Evolutionary conservation across 495 filamentous ascomycete species (phyloP).

Genomic region (Pyrenula aspistea): DNA sequence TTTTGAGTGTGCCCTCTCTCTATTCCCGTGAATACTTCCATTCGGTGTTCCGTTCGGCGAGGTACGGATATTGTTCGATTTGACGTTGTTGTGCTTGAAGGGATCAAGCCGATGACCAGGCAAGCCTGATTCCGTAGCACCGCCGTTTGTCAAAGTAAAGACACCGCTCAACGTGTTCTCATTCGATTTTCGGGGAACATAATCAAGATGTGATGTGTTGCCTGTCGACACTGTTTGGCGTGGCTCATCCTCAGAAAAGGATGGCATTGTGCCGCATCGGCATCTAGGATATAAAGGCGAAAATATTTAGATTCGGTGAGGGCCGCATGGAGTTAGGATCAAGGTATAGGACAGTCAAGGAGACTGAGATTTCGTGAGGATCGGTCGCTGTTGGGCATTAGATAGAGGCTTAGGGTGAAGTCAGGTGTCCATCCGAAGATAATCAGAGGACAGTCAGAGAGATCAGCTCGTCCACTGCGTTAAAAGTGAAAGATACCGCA

Average conservation of each 20-base stretch:
- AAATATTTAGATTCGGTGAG: background rate
- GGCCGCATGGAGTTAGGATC: background rate
- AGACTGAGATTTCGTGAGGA: too few species aligned
- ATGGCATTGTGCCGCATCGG: conserved; percentile 23
- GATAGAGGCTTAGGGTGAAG: too few species aligned
- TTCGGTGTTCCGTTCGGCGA: conserved; percentile 31
- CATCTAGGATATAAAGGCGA: background rate
- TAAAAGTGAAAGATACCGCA: too few species aligned
- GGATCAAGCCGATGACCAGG: conserved; percentile 19
- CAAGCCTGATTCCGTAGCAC: conserved; percentile 27
- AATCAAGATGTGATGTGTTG: conserved; percentile 26
- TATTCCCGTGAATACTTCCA: conserved; percentile 36
- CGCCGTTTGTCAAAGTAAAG: conserved; percentile 36
- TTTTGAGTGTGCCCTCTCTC: conserved; percentile 34
- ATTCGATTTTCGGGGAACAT: conserved; percentile 26
- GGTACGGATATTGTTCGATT: conserved; percentile 33
- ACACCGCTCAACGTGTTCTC: conserved; percentile 34
- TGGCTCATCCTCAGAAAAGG: conserved; percentile 26
- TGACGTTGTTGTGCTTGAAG: conserved; percentile 22
- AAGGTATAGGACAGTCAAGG: too few species aligned
- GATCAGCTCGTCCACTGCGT: too few species aligned
- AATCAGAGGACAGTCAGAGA: too few species aligned
- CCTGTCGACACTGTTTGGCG: conserved; percentile 22
- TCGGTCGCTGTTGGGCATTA: background rate
- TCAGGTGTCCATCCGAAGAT: too few species aligned